Base-by-base conservation (phyloP, 306 rosid genomes). In the Lathyrus oleraceus region DNA sequence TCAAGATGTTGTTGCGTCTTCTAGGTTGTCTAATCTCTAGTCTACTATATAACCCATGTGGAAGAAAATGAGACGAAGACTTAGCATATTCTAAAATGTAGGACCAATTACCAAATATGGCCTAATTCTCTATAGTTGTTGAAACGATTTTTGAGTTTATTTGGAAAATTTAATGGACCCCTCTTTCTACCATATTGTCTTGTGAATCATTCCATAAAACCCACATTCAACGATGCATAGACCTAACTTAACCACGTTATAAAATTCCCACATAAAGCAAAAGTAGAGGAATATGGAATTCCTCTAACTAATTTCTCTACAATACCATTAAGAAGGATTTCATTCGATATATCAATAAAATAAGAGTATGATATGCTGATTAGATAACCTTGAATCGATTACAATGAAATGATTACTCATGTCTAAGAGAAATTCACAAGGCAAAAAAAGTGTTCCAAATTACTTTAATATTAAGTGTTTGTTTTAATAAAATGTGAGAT, bases 141-240 rank as follows among this genome's bases (percentile, higher is more conserved):
- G 58, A 60, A 68, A 69, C 87, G 74, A 81, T 82, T 58, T 70
- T 68, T 43, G 61, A 76, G 54, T 83, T 80, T 68, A 83, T 75
- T 81, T 76, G 80, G 83, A 79, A 78, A 81, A 79, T 83, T 75
- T 76, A 81, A 76, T 68, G 43, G 67, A 65, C 81, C 62, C 58
- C 63, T 69, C 73, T 71, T 78, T 23, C 49, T 35, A 57, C 53
- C 84, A 80, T 76, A 19, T 79, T 76, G 88, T 83, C 91, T 77
- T 70, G 67, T 78, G 81, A 77, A 88, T 88, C 82, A 88, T 91
- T 85, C 72, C 80, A 67, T 25, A 77, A 75, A 84, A 76, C 88
- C 91, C 91, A 87, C 88, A 61, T 79, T 87, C 75, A 76, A 69
- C 62, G 69, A 87, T 74, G 70, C 81, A 59, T 64, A 68, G 73